phyloP scores from a whole-genome alignment of 495 filamentous ascomycete genomes.

The Penicillium tannophilum region DNA sequence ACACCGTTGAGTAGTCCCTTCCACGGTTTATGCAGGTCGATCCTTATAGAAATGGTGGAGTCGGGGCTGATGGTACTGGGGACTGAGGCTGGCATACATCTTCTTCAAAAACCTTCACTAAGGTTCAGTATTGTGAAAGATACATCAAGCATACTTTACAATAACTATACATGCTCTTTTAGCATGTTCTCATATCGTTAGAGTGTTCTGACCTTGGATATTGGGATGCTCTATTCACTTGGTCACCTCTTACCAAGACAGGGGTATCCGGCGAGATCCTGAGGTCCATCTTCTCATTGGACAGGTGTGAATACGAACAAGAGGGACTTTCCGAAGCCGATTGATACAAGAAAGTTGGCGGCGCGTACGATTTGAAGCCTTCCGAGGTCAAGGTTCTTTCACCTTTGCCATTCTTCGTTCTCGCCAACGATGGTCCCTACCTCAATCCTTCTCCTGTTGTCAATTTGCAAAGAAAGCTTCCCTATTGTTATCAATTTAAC shows the following conservation, averaged over 20 bases:
- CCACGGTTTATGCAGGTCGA: too few species aligned
- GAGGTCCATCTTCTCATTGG: not conserved
- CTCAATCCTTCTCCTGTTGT: too few species aligned
- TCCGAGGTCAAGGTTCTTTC: not conserved
- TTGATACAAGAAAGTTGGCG: not conserved
- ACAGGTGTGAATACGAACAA: not conserved
- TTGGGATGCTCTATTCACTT: not conserved
- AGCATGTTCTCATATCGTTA: not conserved
- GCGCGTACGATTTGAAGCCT: not conserved
- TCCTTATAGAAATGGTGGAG: conserved; percentile 12
- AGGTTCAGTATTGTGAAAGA: too few species aligned
- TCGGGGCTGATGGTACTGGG: conserved; percentile 10
- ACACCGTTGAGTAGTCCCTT: too few species aligned
- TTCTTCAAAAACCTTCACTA: too few species aligned
- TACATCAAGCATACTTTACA: too few species aligned
- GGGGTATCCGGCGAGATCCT: not conserved
- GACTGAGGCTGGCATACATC: conserved; percentile 6
- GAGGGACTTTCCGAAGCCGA: not conserved
- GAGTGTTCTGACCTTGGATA: not conserved
- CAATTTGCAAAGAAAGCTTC: too few species aligned
- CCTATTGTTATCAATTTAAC: too few species aligned
- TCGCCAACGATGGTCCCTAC: too few species aligned
- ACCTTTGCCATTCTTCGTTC: too few species aligned
- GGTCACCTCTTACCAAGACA: not conserved
- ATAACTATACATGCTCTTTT: too few species aligned